Conservation (phyloP, 1,284 basidiomycete genomes). For the Trichosporon sp. region DNA sequence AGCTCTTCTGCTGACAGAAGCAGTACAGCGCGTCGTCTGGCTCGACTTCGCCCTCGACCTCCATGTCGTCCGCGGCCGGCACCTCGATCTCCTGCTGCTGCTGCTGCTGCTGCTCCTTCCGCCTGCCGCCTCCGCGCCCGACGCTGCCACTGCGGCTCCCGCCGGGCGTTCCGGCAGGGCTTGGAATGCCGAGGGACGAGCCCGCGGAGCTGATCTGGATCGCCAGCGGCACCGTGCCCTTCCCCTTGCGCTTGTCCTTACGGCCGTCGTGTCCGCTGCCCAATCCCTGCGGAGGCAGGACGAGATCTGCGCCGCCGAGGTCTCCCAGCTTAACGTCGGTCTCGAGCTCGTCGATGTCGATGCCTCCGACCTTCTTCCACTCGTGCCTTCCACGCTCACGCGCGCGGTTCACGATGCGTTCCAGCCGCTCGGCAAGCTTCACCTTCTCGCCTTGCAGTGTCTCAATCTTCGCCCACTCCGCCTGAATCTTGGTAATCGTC, state of each 20-base stretch:
- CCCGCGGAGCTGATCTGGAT: slow-evolving; percentile 8
- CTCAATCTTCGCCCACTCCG: slow-evolving; percentile 47
- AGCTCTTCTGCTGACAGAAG: slow-evolving; percentile 78
- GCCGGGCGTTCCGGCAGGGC: neutral
- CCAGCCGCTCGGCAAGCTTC: slow-evolving; percentile 43
- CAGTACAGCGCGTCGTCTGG: slow-evolving; percentile 67
- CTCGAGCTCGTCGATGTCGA: slow-evolving; percentile 40
- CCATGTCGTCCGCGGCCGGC: slow-evolving; percentile 17
- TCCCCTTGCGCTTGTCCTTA: slow-evolving; percentile 14
- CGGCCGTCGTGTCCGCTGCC: slow-evolving; percentile 27
- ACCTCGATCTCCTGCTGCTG: slow-evolving; percentile 29
- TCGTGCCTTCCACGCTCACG: slow-evolving; percentile 42
- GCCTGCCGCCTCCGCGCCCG: slow-evolving; percentile 12
- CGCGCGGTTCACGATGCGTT: slow-evolving; percentile 41
- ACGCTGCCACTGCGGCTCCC: slow-evolving; percentile 1
- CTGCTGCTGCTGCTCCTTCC: slow-evolving; percentile 21
- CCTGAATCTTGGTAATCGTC: slow-evolving; percentile 42
- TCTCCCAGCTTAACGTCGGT: slow-evolving; percentile 22
- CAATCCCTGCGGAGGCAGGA: slow-evolving; percentile 37
- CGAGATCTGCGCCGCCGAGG: slow-evolving; percentile 36
- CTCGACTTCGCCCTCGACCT: slow-evolving; percentile 29
- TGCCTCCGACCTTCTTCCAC: slow-evolving; percentile 45
- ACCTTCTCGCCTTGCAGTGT: slow-evolving; percentile 47
- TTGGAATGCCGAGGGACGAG: neutral
- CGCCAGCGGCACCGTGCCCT: slow-evolving; percentile 11